phyloP scores from a whole-genome alignment of 2,329 filamentous ascomycete species.

The Ophiostoma sp. region DNA sequence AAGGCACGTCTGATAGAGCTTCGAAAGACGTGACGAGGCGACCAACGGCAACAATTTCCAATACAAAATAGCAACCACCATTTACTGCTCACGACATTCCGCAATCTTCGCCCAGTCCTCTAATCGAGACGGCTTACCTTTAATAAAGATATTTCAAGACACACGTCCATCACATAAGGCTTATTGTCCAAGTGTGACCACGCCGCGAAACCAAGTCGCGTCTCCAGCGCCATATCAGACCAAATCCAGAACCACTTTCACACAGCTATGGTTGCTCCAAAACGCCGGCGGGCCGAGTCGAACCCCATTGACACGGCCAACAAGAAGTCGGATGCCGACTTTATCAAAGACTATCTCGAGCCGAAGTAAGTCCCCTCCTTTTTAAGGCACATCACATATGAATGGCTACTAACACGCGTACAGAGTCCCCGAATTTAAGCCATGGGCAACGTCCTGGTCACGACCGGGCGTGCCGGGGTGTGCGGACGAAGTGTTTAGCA shows the following conservation, averaged over 20 bases:
- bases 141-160: neutral
- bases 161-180: neutral
- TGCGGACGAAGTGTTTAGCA: constrained; percentile 41
- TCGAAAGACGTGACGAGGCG: neutral
- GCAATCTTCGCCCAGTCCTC: neutral
- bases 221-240: neutral
- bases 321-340: constrained; percentile 48
- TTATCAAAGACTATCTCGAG: constrained; percentile 50
- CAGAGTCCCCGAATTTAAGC: constrained; percentile 17
- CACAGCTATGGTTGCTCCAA: constrained; percentile 24
- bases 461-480: constrained; percentile 45
- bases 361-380: constrained; percentile 43
- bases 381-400: neutral
- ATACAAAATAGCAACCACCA: neutral
- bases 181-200: too few species aligned
- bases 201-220: neutral
- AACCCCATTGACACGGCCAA: constrained; percentile 52
- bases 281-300: constrained; percentile 27
- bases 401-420: neutral
- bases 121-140: neutral
- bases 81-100: neutral
- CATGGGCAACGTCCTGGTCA: constrained; percentile 46
- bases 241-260: neutral
- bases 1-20: neutral
- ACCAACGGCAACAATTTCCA: neutral